A percentile compares a stretch with the other conserved stretches of the same genome.
phyloP scores from a whole-genome alignment of 164 flowering plant species.

The Houttuynia cordata region DNA sequence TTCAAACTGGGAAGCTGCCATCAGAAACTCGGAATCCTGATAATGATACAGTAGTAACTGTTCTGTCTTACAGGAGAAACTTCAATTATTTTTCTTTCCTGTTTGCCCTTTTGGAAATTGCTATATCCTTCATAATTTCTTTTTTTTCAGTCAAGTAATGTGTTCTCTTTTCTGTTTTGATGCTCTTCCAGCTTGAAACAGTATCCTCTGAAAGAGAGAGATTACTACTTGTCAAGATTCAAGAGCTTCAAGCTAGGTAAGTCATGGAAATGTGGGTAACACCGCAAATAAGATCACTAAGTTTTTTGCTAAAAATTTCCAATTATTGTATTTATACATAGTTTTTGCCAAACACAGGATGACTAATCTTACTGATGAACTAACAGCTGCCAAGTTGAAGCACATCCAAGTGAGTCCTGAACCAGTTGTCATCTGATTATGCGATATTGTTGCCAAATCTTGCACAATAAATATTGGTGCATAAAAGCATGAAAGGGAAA shows the following conservation, averaged over 20 bases:
- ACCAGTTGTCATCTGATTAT: not conserved
- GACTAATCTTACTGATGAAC: conserved; percentile 59
- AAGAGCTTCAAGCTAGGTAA: conserved; percentile 70
- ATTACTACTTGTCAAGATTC: conserved; percentile 37
- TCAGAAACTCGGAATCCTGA: conserved; percentile 51
- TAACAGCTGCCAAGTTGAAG: conserved; percentile 51
- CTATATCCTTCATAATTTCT: not conserved
- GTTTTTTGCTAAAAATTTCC: too few relatives aligned
- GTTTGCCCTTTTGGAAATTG: not conserved
- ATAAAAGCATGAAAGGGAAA: not conserved
- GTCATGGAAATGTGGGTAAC: conserved; percentile 7
- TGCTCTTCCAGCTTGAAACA: conserved; percentile 40
- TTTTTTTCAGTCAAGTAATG: not conserved
- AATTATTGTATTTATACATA: not conserved
- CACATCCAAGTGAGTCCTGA: conserved; percentile 44
- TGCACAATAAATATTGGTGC: not conserved
- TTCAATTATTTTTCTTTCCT: not conserved
- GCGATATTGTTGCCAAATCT: not conserved
- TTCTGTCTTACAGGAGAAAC: not conserved
- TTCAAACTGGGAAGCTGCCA: conserved; percentile 62
- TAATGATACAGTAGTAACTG: conserved; percentile 55
- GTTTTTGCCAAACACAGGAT: conserved; percentile 36
- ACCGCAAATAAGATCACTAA: not conserved
- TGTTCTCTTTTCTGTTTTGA: not conserved
- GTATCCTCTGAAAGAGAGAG: conserved; percentile 65